Base-by-base conservation (phyloP, 768 basidiomycete genomes). In the Tremella fuciformis region DNA sequence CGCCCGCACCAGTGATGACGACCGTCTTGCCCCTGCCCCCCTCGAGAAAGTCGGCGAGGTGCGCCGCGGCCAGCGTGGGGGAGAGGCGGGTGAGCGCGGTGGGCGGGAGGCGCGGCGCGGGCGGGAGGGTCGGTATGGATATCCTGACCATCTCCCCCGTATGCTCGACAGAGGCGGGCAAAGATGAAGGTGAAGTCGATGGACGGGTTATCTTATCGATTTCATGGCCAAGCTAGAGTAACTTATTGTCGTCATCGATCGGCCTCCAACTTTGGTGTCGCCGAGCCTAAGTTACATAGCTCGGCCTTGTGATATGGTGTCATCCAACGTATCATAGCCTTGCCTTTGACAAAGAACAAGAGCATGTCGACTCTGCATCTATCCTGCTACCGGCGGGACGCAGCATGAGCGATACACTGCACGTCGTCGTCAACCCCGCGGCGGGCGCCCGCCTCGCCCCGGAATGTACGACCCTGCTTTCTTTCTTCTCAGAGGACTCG, bases 1-100 rank as follows among this genome's bases (percentile, higher is more conserved):
- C 89, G 7, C 94, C 94, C 0, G 94, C 94, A 1, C 92, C 92
- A 0, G 91, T 92, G 55, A 97, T 74, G 15, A 91, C 79, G 0
- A 86, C 79, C 49, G 84, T 76, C 58, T 73, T 74, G 49, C 73
- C 84, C 75, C 84, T 86, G n/a, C 90, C 89, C 3, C 80, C 78
- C 0, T 80, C 77, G 18, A 94, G 76, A 67, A 93, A 93, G 1
- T 80, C 73, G 2, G 61, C 55, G 7, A 71, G 60, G 40, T 73
- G 62, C 1, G 67, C 48, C 1, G 73, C 67, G 1, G 74, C 76
- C 13, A 51, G 47, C 15, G 55, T 55, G 3, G 58, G 57, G 15
- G 74, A 53, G 24, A 75, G 60, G 18, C 42, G 50, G 13, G 74
- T 72, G 16, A 77, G 61, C 1, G 68, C 71, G 15, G 64, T 66